These are phyloP conservation scores for Coniochaeta pulveracea DNA, from an alignment of 2,329 filamentous ascomycete genomes.

Conservation along the genomic window DNA sequence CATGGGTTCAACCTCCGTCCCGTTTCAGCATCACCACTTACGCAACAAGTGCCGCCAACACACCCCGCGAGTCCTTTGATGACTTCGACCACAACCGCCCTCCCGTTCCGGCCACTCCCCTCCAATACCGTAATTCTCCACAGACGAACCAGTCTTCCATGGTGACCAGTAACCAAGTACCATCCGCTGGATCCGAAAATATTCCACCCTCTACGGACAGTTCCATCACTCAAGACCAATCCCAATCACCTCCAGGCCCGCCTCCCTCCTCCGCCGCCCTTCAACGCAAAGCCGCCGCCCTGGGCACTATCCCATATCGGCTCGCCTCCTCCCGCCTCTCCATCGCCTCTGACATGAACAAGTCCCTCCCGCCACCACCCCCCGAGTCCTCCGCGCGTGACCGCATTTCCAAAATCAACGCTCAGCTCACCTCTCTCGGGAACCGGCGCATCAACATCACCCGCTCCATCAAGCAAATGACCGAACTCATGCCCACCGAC, in stretches of 20 bases:
- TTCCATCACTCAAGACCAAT: constrained; percentile 22
- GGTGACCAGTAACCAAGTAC: constrained; percentile 25
- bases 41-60: constrained; percentile 36
- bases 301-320: constrained; percentile 6
- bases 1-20: constrained; percentile 42
- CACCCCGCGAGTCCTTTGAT: constrained; percentile 24
- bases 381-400: constrained; percentile 46
- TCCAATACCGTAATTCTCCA: constrained; percentile 16
- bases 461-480: constrained; percentile 65
- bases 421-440: constrained; percentile 51
- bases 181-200: constrained; percentile 13
- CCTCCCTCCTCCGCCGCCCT: constrained; percentile 8
- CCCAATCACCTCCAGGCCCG: constrained; percentile 14
- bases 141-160: constrained; percentile 17
- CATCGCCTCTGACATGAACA: constrained; percentile 28
- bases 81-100: constrained; percentile 19
- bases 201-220: constrained; percentile 12
- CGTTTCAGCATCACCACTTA: constrained; percentile 56
- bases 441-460: constrained; percentile 62
- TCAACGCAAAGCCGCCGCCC: constrained; percentile 7
- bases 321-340: constrained; percentile 14
- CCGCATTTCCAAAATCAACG: constrained; percentile 55
- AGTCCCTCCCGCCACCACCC: constrained; percentile 50
- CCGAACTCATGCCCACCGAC: constrained; percentile 63
- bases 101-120: constrained; percentile 23